These are phyloP conservation scores for Penicillium hordei DNA, from an alignment of 2,329 filamentous ascomycete genomes.

Conservation along the genomic window DNA sequence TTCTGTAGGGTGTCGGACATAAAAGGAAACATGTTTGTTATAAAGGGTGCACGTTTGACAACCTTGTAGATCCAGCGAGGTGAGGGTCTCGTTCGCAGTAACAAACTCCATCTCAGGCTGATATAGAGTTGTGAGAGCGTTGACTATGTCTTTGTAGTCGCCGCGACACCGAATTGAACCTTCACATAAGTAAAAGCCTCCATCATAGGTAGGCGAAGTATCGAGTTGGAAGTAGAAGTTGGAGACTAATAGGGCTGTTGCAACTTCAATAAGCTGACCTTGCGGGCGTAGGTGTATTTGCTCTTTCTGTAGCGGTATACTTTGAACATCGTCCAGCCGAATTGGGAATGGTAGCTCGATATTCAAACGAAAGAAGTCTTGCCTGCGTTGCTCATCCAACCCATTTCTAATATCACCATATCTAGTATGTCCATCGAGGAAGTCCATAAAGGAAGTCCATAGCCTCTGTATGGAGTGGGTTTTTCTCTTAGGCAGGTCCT, in stretches of 20 bases:
- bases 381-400: not conserved
- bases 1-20: constrained; percentile 9
- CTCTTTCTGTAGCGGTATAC: constrained; percentile 9
- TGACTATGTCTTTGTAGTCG: constrained; percentile 2
- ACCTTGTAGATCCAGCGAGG: not conserved
- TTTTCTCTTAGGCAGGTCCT: not conserved
- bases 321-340: constrained; percentile 6
- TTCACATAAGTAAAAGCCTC: constrained; percentile 10
- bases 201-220: constrained; percentile 2
- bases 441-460: not conserved
- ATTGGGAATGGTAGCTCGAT: not conserved
- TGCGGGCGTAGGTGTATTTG: not conserved
- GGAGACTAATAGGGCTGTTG: constrained; percentile 5
- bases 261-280: constrained; percentile 6
- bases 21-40: constrained; percentile 10
- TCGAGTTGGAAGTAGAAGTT: constrained; percentile 13
- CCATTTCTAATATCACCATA: constrained; percentile 1
- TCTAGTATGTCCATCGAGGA: not conserved
- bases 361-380: constrained; percentile 2
- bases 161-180: constrained; percentile 14
- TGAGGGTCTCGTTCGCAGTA: constrained; percentile 7
- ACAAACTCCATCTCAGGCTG: constrained; percentile 7
- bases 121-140: constrained; percentile 7
- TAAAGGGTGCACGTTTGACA: constrained; percentile 11
- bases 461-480: not conserved